Conservation (phyloP, 805 yeast species). For the Phaffomyces opuntiae region DNA sequence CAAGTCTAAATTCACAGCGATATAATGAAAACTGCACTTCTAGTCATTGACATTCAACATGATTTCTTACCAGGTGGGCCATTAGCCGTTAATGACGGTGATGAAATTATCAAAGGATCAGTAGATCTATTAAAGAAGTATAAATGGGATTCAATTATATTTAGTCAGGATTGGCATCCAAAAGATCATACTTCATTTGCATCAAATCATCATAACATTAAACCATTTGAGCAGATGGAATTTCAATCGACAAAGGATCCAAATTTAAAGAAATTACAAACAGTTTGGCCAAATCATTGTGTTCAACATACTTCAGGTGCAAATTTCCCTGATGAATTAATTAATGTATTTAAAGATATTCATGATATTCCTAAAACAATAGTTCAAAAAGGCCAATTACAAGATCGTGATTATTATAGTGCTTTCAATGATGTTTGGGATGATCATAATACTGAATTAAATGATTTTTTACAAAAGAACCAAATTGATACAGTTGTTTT, state of each 20-base stretch:
- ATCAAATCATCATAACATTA: slow-evolving; percentile 41
- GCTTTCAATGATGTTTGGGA: slow-evolving; percentile 81
- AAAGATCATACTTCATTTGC: slow-evolving; percentile 76
- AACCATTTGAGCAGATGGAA: slow-evolving; percentile 44
- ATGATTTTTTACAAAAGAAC: slow-evolving; percentile 35
- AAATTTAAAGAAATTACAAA: slow-evolving; percentile 29
- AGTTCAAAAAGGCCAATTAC: slow-evolving; percentile 64
- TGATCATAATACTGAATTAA: slow-evolving; percentile 60
- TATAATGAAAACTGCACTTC: slow-evolving; percentile 41
- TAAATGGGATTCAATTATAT: slow-evolving; percentile 58
- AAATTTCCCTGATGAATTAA: slow-evolving; percentile 46
- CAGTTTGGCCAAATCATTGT: slow-evolving; percentile 91
- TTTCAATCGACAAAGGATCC: slow-evolving; percentile 44
- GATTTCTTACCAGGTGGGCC: slow-evolving; percentile 86
- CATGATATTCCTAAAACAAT: slow-evolving; percentile 30
- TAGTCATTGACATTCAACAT: slow-evolving; percentile 77
- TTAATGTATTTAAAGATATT: slow-evolving; percentile 26
- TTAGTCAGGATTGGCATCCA: slow-evolving; percentile 91
- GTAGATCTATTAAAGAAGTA: slow-evolving; percentile 36
- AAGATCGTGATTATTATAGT: slow-evolving; percentile 79
- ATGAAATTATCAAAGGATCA: slow-evolving; percentile 47
- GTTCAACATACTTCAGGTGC: slow-evolving; percentile 68
- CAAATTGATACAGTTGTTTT: slow-evolving; percentile 55
- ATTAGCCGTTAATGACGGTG: slow-evolving; percentile 64
- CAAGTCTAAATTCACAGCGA: no score